Conservation (phyloP, 2,329 filamentous ascomycete genomes). For the Cladosporium sp. region DNA sequence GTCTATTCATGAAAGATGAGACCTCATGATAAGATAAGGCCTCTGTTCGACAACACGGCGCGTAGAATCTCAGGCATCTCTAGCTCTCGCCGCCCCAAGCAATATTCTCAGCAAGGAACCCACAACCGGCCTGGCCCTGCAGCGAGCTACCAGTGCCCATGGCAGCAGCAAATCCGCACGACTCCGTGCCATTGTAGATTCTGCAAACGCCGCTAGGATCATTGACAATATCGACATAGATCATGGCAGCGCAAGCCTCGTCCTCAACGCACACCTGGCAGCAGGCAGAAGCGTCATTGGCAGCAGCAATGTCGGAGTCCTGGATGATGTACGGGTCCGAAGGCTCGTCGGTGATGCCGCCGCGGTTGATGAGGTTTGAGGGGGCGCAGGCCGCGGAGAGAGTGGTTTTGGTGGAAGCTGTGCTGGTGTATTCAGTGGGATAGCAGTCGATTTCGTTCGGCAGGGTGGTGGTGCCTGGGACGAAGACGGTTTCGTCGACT, state of each 20-base stretch:
- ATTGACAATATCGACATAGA: constrained; percentile 7
- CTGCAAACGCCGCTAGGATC: constrained; percentile 1
- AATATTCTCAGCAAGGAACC: constrained; percentile 4
- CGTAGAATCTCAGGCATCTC: too few relatives aligned
- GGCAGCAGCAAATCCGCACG: constrained; percentile 1
- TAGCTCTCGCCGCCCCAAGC: neutral
- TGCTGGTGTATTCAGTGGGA: neutral
- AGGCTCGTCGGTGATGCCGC: neutral
- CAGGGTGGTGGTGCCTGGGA: neutral
- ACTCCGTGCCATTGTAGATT: constrained; percentile 3
- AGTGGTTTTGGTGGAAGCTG: constrained; percentile 4
- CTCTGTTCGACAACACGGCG: too few relatives aligned
- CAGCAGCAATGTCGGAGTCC: neutral
- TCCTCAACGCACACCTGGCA: constrained; percentile 5
- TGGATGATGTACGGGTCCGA: neutral
- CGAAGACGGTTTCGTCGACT: neutral
- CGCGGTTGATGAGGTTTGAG: constrained; percentile 1
- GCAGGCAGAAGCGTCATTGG: constrained; percentile 3
- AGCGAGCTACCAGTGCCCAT: neutral
- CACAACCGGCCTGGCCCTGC: constrained; percentile 1
- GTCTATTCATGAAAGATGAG: too few relatives aligned
- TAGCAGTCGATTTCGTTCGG: constrained; percentile 2
- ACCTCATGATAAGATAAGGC: too few relatives aligned
- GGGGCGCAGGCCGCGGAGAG: constrained; percentile 5
- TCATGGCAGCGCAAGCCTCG: constrained; percentile 4